Conservation (phyloP, 257 asterid species). For the Echites panduratus region DNA sequence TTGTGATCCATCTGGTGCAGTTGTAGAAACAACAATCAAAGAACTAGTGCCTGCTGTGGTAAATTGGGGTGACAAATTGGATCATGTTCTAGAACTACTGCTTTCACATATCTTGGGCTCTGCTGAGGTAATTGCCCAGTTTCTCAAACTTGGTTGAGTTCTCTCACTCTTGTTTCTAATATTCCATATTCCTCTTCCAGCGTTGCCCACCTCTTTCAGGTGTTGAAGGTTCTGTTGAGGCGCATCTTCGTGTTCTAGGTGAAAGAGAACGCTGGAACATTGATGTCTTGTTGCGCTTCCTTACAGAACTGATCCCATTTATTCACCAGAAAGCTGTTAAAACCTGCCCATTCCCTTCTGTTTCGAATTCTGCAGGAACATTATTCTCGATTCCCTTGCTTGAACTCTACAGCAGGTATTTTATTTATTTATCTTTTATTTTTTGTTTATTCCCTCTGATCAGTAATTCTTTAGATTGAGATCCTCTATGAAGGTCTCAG, state of each 20-base stretch:
- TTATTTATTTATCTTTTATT: conserved; percentile 11
- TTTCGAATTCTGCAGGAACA: conserved; percentile 44
- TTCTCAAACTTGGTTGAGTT: conserved; percentile 5
- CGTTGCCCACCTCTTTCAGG: conserved; percentile 95
- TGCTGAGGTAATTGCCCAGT: conserved; percentile 50
- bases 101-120: conserved; percentile 77
- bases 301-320: conserved; percentile 62
- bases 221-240: conserved; percentile 94
- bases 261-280: conserved; percentile 96
- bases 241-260: conserved; percentile 89
- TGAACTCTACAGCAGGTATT: conserved; percentile 69
- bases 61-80: conserved; percentile 89
- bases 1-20: conserved; percentile 94
- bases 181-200: conserved; percentile 42
- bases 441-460: not conserved
- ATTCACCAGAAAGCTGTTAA: conserved; percentile 64
- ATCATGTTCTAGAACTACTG: conserved; percentile 62
- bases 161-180: conserved; percentile 23
- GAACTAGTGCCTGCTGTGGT: conserved; percentile 85
- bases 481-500: conserved; percentile 4
- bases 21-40: conserved; percentile 82
- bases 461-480: not conserved
- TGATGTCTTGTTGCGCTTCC: conserved; percentile 85
- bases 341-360: conserved; percentile 69
- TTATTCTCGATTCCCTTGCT: conserved; percentile 53